Evolutionary conservation across 257 asterid species (phyloP), one percentile per base, ranked within the genome.

Genomic region (Gentiana macrophylla): DNA sequence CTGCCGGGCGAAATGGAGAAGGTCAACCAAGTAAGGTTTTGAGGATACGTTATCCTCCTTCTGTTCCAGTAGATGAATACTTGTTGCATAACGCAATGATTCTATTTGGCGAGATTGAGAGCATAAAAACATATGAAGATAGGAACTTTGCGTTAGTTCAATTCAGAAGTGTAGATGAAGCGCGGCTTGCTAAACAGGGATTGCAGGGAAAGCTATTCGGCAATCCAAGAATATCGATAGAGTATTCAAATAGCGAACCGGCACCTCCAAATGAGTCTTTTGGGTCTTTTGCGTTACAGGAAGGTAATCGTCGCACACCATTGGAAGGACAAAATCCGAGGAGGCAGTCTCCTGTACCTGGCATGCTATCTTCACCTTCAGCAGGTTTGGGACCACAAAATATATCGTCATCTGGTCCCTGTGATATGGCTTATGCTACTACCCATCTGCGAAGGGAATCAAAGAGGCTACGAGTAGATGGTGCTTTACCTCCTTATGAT

Each of bases 51-150:
- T 80, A 91, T 72, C 98, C 98, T 63, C 93, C 90, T 49, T 56
- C 90, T n/a, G 84, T 74, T 65, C 77, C 76, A 37, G 63, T 91
- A 13, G 97, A 88, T 60, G 95, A 91, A 61, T 95, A 91, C 60
- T 85, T 87, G 98, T 79, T 91, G 68, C 98, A 88, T 72, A 84
- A 85, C 70, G 95, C 98, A 2, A 78, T 91, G 95, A 91, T 91
- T 70, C 70, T 87, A 52, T 88, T 84, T 71, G 98, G 98, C 44
- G 98, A 91, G 71, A 91, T 91, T 34, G 95, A 91, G 79, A 77
- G 83, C 62, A 91, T 91, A 58, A 91, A 78, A 78, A 79, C 84
- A 57, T 75, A 79, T 55, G 79, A 80, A 55, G 95, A 81, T 62
- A 80, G 84, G 74, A 80, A 78, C 67, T 75, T 71, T 48, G 88